Percentiles rank a stretch among this genome's conserved stretches.
Evolutionary conservation across 306 rosid genomes (phyloP).

Genomic region (Chamaecrista fasciculata): DNA sequence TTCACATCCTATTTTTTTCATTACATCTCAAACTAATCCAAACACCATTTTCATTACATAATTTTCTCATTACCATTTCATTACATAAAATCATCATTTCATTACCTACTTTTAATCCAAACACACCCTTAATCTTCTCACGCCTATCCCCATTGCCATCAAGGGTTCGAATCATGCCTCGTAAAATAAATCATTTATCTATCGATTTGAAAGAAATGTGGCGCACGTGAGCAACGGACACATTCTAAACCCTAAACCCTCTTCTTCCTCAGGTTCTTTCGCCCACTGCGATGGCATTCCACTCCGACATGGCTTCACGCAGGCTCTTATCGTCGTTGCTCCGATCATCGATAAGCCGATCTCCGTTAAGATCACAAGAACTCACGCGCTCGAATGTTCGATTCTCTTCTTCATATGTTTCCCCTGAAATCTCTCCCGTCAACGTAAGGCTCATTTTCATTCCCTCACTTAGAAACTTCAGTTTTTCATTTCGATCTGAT

Average conservation of each 20-base stretch:
- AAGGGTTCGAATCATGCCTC: too few relatives aligned
- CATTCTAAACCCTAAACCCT: conserved; percentile 31
- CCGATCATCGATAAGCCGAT: conserved; percentile 47
- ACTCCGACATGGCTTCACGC: conserved; percentile 42
- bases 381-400: conserved; percentile 7
- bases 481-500: background rate
- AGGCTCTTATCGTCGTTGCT: conserved; percentile 49
- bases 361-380: conserved; percentile 27
- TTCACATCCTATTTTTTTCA: too few relatives aligned
- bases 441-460: conserved; percentile 32
- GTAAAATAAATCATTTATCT: too few relatives aligned
- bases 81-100: too few relatives aligned
- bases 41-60: too few relatives aligned
- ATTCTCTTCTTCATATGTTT: conserved; percentile 14
- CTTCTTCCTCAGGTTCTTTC: background rate
- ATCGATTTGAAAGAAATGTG: too few relatives aligned
- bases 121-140: too few relatives aligned
- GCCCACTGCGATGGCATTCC: background rate
- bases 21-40: too few relatives aligned
- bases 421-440: conserved; percentile 32
- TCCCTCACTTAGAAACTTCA: background rate
- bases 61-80: too few relatives aligned
- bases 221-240: too few relatives aligned
- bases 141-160: too few relatives aligned
- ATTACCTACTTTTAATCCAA: too few relatives aligned